Conservation (phyloP, 140 eudicot genomes). For the Artemisia princeps region DNA sequence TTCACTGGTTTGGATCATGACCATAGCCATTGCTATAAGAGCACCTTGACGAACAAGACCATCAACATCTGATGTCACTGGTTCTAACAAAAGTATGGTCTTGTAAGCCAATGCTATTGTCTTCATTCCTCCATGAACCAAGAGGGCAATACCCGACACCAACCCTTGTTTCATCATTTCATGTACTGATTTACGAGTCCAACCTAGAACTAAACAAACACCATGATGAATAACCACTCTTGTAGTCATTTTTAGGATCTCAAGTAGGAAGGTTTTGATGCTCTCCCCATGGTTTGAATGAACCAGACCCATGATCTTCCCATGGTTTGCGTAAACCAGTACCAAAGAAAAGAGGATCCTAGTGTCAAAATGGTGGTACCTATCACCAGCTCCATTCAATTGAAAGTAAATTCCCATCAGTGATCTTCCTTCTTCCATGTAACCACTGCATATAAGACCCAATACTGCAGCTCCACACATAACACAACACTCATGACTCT, state of each 20-base stretch:
- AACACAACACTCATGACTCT: no score
- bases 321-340: no score
- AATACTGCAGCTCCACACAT: no score
- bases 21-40: conserved; percentile 97
- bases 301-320: no score
- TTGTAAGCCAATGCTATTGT: conserved; percentile 88
- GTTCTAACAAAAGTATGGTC: conserved; percentile 92
- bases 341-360: conserved; percentile 76
- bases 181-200: conserved; percentile 83
- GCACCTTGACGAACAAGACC: conserved; percentile 99
- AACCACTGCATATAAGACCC: no score
- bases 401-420: conserved; percentile 31
- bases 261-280: no score
- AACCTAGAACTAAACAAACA: no score
- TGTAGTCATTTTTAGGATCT: no score
- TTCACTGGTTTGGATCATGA: conserved; percentile 87
- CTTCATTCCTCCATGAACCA: conserved; percentile 98
- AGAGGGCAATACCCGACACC: conserved; percentile 86
- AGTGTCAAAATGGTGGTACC: conserved; percentile 89
- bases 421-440: conserved; percentile 72
- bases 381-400: conserved; percentile 5
- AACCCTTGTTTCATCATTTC: conserved; percentile 82
- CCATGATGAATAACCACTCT: no score
- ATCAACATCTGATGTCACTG: conserved; percentile 82
- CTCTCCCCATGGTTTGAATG: no score